Evolutionary conservation across 1,284 basidiomycete genomes (phyloP).

Genomic region (Psilocybe mexicana): DNA sequence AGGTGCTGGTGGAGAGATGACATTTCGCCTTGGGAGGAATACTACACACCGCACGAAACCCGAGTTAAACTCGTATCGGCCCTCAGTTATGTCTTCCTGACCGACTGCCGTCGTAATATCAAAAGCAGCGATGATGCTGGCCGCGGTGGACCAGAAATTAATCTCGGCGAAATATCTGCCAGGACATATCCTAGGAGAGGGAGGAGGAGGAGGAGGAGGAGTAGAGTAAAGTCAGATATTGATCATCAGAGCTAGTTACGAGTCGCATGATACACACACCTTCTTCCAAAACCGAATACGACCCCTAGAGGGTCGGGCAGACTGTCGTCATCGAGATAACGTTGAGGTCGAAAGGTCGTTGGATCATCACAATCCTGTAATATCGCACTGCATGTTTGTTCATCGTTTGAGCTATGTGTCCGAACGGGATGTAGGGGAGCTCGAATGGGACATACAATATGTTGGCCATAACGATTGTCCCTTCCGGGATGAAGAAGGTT

Average conservation of each 20-base stretch:
- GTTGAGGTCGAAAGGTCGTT: conserved; percentile 38
- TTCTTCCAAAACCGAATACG: conserved; percentile 47
- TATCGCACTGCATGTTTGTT: conserved; percentile 33
- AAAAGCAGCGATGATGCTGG: conserved; percentile 36
- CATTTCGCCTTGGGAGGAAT: neutral
- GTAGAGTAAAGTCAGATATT: neutral
- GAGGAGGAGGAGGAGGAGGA: neutral
- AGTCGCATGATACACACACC: conserved; percentile 30
- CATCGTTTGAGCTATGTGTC: no score
- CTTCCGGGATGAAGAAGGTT: conserved; percentile 47
- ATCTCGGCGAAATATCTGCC: conserved; percentile 43
- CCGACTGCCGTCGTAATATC: conserved; percentile 35
- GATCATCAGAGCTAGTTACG: neutral
- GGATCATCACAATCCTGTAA: conserved; percentile 41
- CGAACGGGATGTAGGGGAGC: no score
- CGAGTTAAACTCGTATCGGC: conserved; percentile 31
- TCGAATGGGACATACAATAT: conserved; percentile 38
- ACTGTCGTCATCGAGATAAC: conserved; percentile 35
- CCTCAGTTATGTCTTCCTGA: conserved; percentile 28
- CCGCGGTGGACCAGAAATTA: conserved; percentile 36
- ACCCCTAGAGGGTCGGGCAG: conserved; percentile 41
- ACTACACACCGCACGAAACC: conserved; percentile 40
- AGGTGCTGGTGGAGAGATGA: neutral
- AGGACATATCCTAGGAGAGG: conserved; percentile 37
- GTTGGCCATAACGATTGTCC: conserved; percentile 48